These are phyloP conservation scores for Houttuynia cordata DNA, from an alignment of 164 flowering plant genomes.

Conservation along the genomic window DNA sequence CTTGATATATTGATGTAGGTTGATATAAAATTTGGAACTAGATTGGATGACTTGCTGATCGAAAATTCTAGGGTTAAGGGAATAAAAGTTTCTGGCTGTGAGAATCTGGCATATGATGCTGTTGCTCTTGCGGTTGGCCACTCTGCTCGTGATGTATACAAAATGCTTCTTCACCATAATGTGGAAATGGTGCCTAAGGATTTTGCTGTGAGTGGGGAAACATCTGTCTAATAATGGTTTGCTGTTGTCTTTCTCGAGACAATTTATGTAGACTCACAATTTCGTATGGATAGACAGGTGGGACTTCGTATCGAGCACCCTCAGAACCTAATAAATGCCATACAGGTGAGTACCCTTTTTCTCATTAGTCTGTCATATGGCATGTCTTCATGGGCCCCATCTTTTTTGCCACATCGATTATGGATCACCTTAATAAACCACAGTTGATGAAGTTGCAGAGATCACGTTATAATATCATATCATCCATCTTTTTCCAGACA, in stretches of 20 bases:
- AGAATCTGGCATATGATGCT: constrained; percentile 59
- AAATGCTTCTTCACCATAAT: constrained; percentile 77
- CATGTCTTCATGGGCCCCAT: not conserved
- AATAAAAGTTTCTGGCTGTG: constrained; percentile 45
- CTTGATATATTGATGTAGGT: constrained; percentile 38
- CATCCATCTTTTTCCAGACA: too few relatives aligned
- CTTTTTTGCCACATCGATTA: too few relatives aligned
- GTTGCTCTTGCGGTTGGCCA: constrained; percentile 93
- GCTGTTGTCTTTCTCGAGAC: not conserved
- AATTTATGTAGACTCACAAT: not conserved
- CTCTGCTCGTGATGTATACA: constrained; percentile 92
- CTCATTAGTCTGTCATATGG: not conserved
- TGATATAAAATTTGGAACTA: constrained; percentile 71
- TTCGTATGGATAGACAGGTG: constrained; percentile 43
- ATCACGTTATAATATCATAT: too few relatives aligned
- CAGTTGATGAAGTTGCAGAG: too few relatives aligned
- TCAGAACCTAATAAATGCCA: constrained; percentile 78
- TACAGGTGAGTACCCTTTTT: constrained; percentile 50
- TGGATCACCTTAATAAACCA: not conserved
- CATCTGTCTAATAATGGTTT: not conserved
- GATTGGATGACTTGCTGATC: constrained; percentile 78
- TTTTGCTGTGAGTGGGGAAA: constrained; percentile 74
- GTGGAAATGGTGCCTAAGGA: constrained; percentile 69
- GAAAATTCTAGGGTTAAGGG: constrained; percentile 50
- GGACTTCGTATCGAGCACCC: constrained; percentile 98